These are phyloP conservation scores for Phytophthora pisi DNA, from an alignment of 352 stramenopile species.

Conservation along the genomic window DNA sequence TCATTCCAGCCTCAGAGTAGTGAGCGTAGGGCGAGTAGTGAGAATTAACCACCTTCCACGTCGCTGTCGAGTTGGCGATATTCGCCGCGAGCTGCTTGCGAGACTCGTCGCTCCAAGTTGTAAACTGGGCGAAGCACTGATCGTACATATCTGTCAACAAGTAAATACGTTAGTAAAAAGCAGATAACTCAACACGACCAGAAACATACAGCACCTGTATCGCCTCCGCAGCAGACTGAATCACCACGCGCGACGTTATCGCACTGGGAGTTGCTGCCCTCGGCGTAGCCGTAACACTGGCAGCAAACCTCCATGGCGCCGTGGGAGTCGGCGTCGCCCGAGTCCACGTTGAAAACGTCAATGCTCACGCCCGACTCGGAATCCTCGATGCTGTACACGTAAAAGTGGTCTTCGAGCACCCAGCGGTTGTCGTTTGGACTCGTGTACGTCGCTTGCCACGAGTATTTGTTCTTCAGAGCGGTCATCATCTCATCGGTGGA, in stretches of 20 bases:
- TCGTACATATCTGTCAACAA: slow-evolving; percentile 36
- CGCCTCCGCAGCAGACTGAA: slow-evolving; percentile 35
- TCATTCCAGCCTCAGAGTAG: slow-evolving; percentile 30
- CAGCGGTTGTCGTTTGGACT: slow-evolving; percentile 55
- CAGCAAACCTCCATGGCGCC: slow-evolving; percentile 47
- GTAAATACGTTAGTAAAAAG: too few species aligned
- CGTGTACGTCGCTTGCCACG: slow-evolving; percentile 49
- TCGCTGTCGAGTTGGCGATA: slow-evolving; percentile 48
- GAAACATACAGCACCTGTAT: slow-evolving; percentile 21
- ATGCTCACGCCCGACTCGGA: slow-evolving; percentile 41
- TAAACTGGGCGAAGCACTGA: slow-evolving; percentile 42
- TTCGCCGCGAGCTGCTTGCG: slow-evolving; percentile 36
- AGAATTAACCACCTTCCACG: slow-evolving; percentile 64
- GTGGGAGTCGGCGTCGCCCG: slow-evolving; percentile 52
- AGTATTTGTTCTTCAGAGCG: slow-evolving; percentile 41
- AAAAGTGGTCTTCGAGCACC: slow-evolving; percentile 55
- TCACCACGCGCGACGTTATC: slow-evolving; percentile 42
- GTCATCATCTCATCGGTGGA: slow-evolving; percentile 23
- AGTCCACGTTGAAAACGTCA: slow-evolving; percentile 62
- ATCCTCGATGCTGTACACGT: slow-evolving; percentile 47
- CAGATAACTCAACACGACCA: too few species aligned
- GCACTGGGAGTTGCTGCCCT: slow-evolving; percentile 33
- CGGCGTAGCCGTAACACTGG: slow-evolving; percentile 58
- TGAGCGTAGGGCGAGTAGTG: slow-evolving; percentile 58
- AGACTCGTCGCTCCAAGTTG: slow-evolving; percentile 46